Evolutionary conservation across 1,139 yeast genomes (phyloP).

Genomic region (Lodderomyces elongisporus): DNA sequence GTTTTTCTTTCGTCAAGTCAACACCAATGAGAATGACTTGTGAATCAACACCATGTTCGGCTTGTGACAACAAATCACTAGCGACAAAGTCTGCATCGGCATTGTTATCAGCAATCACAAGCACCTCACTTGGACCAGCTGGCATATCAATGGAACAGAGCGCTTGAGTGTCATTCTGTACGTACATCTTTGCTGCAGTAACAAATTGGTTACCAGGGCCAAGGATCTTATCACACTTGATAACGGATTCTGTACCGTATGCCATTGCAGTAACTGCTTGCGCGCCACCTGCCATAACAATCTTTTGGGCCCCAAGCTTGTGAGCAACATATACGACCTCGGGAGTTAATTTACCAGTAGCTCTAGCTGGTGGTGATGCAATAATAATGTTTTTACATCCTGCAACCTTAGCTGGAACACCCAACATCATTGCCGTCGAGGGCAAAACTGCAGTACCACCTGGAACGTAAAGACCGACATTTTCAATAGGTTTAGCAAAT

Average conservation of each 20-base stretch:
- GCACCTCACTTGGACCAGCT: conserved; percentile 97
- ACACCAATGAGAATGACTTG: conserved; percentile 92
- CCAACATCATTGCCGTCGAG: conserved; percentile 95
- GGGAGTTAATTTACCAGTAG: conserved; percentile 89
- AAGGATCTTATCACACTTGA: conserved; percentile 92
- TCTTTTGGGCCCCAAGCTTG: conserved; percentile 84
- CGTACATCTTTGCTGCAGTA: conserved; percentile 97
- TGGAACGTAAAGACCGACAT: conserved; percentile 93
- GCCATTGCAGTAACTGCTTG: conserved; percentile 99
- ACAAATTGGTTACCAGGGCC: conserved; percentile 99
- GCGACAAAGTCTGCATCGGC: conserved; percentile 97
- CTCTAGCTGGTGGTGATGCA: conserved; percentile 95
- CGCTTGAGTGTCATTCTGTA: conserved; percentile 92
- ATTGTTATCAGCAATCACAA: conserved; percentile 80
- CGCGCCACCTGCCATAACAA: conserved; percentile 97
- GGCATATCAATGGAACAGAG: conserved; percentile 98
- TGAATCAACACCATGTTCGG: conserved; percentile 97
- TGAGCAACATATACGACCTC: conserved; percentile 98
- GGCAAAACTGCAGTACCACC: conserved; percentile 99
- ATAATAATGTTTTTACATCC: conserved; percentile 90
- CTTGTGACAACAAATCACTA: conserved; percentile 90
- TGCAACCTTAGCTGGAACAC: conserved; percentile 98
- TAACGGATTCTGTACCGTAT: conserved; percentile 87
- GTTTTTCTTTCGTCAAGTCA: conserved; percentile 52
- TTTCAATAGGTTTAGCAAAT: conserved; percentile 90